These are phyloP conservation scores for Plenodomus tracheiphilus DNA, from an alignment of 2,329 filamentous ascomycete genomes.

Conservation along the genomic window DNA sequence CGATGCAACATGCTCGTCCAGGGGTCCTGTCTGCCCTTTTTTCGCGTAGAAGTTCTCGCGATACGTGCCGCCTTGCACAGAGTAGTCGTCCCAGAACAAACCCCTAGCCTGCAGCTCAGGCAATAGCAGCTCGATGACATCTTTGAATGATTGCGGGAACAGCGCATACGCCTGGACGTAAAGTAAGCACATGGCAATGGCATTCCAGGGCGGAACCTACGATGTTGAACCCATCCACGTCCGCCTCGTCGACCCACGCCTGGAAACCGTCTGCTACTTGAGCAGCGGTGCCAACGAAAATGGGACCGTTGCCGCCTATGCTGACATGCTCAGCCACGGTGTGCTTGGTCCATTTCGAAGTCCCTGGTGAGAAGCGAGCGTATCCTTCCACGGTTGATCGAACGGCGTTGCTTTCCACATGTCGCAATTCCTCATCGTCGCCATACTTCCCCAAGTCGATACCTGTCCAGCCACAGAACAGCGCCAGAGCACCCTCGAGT, in stretches of 20 bases:
- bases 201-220: conserved; percentile 49
- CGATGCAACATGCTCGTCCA: conserved; percentile 57
- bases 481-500: conserved; percentile 67
- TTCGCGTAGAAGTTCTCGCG: conserved; percentile 63
- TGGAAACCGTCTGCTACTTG: conserved; percentile 71
- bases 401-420: conserved; percentile 65
- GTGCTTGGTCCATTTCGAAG: conserved; percentile 72
- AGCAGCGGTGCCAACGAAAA: conserved; percentile 65
- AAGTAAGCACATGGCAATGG: not conserved
- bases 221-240: conserved; percentile 76
- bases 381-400: conserved; percentile 61
- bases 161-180: conserved; percentile 59
- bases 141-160: conserved; percentile 69
- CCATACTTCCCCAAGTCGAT: conserved; percentile 64
- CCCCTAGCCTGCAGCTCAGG: conserved; percentile 65
- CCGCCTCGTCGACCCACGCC: conserved; percentile 67
- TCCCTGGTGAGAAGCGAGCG: conserved; percentile 60
- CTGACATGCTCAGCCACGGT: conserved; percentile 70
- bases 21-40: conserved; percentile 55
- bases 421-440: conserved; percentile 65
- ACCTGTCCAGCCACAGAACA: conserved; percentile 77
- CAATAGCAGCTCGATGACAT: conserved; percentile 66
- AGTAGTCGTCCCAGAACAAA: conserved; percentile 59
- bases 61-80: conserved; percentile 61
- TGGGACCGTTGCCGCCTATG: conserved; percentile 68